Percentiles rank a stretch among this genome's conserved stretches.
Conservation (phyloP, 2,329 filamentous ascomycete genomes). For the Massarina eburnea region DNA sequence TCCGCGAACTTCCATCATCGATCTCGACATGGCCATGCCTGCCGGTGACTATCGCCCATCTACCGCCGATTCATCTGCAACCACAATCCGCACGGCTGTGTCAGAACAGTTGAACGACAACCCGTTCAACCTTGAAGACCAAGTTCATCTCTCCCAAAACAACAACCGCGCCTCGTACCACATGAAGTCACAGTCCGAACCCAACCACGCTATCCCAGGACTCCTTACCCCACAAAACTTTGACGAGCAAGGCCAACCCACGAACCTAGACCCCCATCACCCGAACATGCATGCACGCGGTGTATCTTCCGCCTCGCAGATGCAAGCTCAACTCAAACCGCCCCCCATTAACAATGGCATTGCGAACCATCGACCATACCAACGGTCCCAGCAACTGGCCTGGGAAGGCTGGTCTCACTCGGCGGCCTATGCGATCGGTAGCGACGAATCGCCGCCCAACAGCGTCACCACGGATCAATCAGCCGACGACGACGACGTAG, state of each 20-base stretch:
- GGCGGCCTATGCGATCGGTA: constrained; percentile 31
- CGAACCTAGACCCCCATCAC: constrained; percentile 31
- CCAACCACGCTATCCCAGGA: constrained; percentile 40
- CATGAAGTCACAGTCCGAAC: constrained; percentile 45
- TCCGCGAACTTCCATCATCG: constrained; percentile 50
- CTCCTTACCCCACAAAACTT: constrained; percentile 40
- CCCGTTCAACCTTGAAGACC: constrained; percentile 54
- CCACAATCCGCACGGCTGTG: constrained; percentile 35
- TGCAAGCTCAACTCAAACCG: constrained; percentile 28
- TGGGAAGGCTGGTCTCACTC: constrained; percentile 40
- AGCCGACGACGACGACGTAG: constrained; percentile 38
- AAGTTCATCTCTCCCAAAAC: constrained; percentile 40
- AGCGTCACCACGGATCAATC: constrained; percentile 35
- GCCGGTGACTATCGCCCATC: constrained; percentile 46
- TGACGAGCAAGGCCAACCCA: constrained; percentile 38
- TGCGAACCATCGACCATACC: constrained; percentile 22
- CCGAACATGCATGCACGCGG: constrained; percentile 36
- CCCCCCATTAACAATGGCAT: constrained; percentile 21
- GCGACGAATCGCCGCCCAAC: constrained; percentile 33
- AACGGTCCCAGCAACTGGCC: constrained; percentile 29
- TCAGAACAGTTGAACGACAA: constrained; percentile 48
- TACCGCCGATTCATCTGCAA: constrained; percentile 43
- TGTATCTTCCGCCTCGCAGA: constrained; percentile 38
- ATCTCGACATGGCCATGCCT: constrained; percentile 42
- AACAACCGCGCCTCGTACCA: constrained; percentile 44